Conservation (phyloP, 2,329 filamentous ascomycete genomes). For the Aspergillus carbonarius region DNA sequence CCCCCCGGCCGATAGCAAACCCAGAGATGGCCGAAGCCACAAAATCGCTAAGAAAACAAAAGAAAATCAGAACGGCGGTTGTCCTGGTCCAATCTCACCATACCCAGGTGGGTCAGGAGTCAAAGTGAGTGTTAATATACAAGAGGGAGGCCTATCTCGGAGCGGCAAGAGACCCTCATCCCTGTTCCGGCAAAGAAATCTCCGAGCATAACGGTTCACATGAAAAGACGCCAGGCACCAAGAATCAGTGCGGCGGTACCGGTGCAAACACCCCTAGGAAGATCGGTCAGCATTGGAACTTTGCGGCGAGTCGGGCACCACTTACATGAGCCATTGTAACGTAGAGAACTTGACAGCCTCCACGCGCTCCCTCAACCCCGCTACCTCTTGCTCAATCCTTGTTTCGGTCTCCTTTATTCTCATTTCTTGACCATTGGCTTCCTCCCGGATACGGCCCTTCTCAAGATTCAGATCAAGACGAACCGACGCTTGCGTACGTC, state of each 20-base stretch:
- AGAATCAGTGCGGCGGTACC: constrained; percentile 65
- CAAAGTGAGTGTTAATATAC: background rate
- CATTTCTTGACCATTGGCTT: constrained; percentile 93
- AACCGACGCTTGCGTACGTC: constrained; percentile 88
- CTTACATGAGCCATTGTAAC: constrained; percentile 95
- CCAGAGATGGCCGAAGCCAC: background rate
- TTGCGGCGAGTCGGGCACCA: background rate
- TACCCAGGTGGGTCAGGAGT: background rate
- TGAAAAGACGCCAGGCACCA: constrained; percentile 66
- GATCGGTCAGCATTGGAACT: constrained; percentile 27
- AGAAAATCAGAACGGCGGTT: background rate
- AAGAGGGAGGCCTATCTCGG: background rate
- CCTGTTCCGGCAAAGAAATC: background rate
- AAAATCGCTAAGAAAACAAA: background rate
- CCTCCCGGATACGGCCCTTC: constrained; percentile 93
- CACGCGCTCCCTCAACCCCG: constrained; percentile 82
- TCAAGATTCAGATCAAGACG: constrained; percentile 91
- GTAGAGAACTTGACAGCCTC: constrained; percentile 98
- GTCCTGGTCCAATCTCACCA: background rate
- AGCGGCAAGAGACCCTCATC: background rate
- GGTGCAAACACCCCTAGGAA: constrained; percentile 60
- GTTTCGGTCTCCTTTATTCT: constrained; percentile 99
- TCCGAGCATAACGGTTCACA: constrained; percentile 43
- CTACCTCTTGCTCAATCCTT: constrained; percentile 96
- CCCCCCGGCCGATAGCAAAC: background rate